Evolutionary conservation across 2,329 filamentous ascomycete genomes (phyloP).

Genomic region (Claviceps maximensis): DNA sequence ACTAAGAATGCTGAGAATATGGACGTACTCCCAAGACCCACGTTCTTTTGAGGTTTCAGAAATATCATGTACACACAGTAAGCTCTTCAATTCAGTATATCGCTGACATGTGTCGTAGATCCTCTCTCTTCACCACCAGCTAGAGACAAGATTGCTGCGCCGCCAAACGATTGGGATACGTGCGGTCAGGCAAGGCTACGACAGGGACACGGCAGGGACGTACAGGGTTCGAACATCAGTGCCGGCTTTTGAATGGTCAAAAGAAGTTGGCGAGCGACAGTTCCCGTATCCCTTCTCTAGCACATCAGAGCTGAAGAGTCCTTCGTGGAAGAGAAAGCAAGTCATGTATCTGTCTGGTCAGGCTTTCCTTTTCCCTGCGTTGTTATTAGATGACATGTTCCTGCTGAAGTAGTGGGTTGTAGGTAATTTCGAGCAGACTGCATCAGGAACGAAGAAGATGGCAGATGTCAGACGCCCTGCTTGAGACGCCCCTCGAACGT

Average conservation of each 20-base stretch:
- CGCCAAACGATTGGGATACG: neutral
- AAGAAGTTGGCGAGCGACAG: neutral
- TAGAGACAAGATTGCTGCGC: neutral
- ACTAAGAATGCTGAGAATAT: neutral
- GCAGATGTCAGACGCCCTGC: too few species aligned
- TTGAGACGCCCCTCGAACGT: too few species aligned
- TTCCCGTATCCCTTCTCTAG: neutral
- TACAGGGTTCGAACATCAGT: neutral
- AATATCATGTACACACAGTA: too few species aligned
- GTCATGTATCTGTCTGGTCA: neutral
- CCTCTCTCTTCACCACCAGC: neutral
- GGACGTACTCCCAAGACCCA: neutral
- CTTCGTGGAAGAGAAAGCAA: neutral
- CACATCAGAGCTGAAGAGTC: neutral
- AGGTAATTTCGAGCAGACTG: too few species aligned
- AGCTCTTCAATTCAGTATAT: neutral
- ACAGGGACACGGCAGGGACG: neutral
- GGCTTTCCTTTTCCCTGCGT: neutral
- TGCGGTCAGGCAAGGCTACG: neutral
- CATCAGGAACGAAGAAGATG: too few species aligned
- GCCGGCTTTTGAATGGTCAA: neutral
- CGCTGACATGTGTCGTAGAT: neutral
- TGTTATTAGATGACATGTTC: neutral
- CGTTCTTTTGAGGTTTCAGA: neutral
- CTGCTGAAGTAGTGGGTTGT: neutral